Base-by-base conservation (phyloP, 441 rosid genomes). In the Aquilaria agallochum region DNA sequence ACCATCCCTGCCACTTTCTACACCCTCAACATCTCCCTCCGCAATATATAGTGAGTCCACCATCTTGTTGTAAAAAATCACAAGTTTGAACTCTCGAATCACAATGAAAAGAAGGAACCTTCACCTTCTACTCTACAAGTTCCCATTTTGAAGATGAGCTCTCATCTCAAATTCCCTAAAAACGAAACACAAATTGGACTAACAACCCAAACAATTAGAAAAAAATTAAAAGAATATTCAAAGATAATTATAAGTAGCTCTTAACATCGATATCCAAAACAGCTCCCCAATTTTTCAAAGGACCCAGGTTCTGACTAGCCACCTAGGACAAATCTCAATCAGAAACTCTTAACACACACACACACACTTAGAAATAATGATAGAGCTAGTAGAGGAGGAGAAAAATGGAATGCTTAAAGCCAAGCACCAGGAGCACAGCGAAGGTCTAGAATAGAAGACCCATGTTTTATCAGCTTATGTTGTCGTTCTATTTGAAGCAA, bases 391-490 rank as follows among this genome's bases (percentile, higher is more conserved):
- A 6, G 7, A 3, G 9, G n/a, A 44, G 12, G 30, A 9, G 11
- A n/a, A 56, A 9, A 31, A 12, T 27, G 59, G 40, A 11, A 54
- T 11, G 90, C 97, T 93, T 94, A 96, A 65, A 94, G 98, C 98
- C 98, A 94, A 60, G 98, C 97, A 77, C 97, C 98, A 52, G 97
- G 97, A 53, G 98, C 98, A 58, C 97, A 94, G 27, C 98, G 95
- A 46, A 94, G 87, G 75, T 90, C 98, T 58, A 94, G 98, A 77
- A 94, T 90, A 56, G 94, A 81, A 59, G 88, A 87, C 3, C 98
- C 95, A 7, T 86, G 83, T 48, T 82, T 81, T 73, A 90, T 89
- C 63, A 94, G 66, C 71, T 83, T 89, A 77, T 86, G 68, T 74
- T 88, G 86, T 55, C 87, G 85, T 69, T 94, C 96, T 58, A 91